Conservation (phyloP, 2,329 filamentous ascomycete species). For the Metarhizium rileyi region DNA sequence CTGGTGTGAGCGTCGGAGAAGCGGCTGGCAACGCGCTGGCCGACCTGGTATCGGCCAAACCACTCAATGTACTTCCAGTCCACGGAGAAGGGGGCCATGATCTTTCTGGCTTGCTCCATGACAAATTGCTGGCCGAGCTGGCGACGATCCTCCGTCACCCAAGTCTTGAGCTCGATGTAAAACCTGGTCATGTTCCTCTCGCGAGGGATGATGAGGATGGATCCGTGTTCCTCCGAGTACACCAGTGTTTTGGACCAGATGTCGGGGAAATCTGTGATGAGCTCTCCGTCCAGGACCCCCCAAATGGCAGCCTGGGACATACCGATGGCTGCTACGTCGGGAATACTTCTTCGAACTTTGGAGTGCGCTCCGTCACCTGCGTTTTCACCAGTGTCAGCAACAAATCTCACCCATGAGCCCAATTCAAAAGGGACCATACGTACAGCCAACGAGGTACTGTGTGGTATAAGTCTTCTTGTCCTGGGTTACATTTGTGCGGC, state of each 20-base stretch:
- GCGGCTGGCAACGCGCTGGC: constrained; percentile 59
- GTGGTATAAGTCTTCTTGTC: constrained; percentile 42
- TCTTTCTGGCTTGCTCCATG: constrained; percentile 54
- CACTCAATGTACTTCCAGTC: constrained; percentile 54
- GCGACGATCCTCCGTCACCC: constrained; percentile 28
- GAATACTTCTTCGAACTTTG: constrained; percentile 56
- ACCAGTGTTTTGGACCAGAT: constrained; percentile 66
- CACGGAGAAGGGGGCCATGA: constrained; percentile 47
- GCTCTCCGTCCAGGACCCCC: constrained; percentile 62
- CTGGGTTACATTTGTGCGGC: constrained; percentile 40
- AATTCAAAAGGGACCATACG: neutral
- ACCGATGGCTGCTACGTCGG: constrained; percentile 43
- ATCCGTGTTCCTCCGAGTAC: constrained; percentile 56
- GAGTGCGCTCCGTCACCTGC: constrained; percentile 63
- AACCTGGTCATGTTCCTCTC: constrained; percentile 63
- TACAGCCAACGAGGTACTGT: constrained; percentile 59
- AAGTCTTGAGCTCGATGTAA: constrained; percentile 46
- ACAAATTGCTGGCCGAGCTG: constrained; percentile 54
- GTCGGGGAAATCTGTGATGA: constrained; percentile 65
- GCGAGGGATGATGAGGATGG: constrained; percentile 63
- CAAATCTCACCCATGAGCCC: neutral
- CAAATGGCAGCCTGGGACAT: constrained; percentile 48
- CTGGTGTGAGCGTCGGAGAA: constrained; percentile 54
- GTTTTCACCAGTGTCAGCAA: constrained; percentile 4
- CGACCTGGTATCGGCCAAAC: constrained; percentile 65